These are phyloP conservation scores for Scedosporium aurantiacum DNA, from an alignment of 2,329 filamentous ascomycete species.

Conservation along the genomic window DNA sequence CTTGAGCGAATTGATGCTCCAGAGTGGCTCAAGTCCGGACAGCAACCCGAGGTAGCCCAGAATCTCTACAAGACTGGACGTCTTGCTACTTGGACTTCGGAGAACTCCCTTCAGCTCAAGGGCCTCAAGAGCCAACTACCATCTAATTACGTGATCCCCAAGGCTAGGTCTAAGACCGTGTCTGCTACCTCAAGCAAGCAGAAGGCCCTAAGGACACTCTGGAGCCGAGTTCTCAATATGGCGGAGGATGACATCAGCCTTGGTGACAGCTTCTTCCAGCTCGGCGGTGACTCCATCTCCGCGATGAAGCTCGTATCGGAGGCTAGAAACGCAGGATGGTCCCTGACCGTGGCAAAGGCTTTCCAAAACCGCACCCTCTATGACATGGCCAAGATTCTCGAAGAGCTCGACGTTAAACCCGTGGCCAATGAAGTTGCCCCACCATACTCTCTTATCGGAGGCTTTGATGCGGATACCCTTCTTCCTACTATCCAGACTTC, in stretches of 20 bases:
- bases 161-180: constrained; percentile 18
- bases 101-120: constrained; percentile 20
- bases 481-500: constrained; percentile 13
- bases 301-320: constrained; percentile 52
- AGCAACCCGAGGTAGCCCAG: background rate
- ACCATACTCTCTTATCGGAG: constrained; percentile 40
- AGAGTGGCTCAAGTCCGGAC: constrained; percentile 17
- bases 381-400: constrained; percentile 42
- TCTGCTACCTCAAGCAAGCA: constrained; percentile 30
- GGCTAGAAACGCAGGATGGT: constrained; percentile 34
- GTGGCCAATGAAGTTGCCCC: constrained; percentile 17
- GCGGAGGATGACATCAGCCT: constrained; percentile 35
- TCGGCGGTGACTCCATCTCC: constrained; percentile 48
- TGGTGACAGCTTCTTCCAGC: constrained; percentile 48
- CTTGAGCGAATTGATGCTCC: constrained; percentile 17
- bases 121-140: constrained; percentile 10
- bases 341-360: constrained; percentile 43
- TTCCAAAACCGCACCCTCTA: constrained; percentile 36
- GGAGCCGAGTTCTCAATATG: constrained; percentile 34
- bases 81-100: constrained; percentile 25
- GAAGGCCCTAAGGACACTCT: constrained; percentile 32
- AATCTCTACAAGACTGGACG: constrained; percentile 28
- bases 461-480: constrained; percentile 28
- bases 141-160: constrained; percentile 5
- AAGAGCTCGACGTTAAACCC: constrained; percentile 17